Evolutionary conservation across 2,329 filamentous ascomycete species (phyloP).

Genomic region (Davidsoniella eucalypti): DNA sequence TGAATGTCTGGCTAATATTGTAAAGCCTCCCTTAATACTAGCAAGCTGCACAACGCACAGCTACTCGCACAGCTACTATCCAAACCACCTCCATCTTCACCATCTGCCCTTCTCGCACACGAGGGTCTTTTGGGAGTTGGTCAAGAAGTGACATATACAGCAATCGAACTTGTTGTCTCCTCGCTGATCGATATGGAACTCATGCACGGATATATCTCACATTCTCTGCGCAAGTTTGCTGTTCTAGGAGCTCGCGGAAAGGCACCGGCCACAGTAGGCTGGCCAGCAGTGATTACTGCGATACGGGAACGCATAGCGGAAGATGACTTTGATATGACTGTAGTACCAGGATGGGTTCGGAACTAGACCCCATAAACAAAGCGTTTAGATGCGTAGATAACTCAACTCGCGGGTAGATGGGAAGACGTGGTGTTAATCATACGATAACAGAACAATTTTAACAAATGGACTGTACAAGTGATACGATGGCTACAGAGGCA

Average conservation of each 20-base stretch:
- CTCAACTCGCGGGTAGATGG: neutral
- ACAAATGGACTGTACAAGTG: too few relatives aligned
- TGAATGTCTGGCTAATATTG: neutral
- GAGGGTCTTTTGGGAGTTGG: constrained; percentile 50
- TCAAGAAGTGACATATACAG: constrained; percentile 37
- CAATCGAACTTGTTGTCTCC: constrained; percentile 63
- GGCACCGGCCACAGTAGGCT: constrained; percentile 51
- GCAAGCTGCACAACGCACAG: constrained; percentile 7
- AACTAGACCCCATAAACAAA: neutral
- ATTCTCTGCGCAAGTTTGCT: constrained; percentile 60
- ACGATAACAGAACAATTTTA: too few relatives aligned
- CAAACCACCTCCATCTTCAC: constrained; percentile 10
- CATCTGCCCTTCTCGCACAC: constrained; percentile 34
- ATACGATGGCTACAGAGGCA: neutral
- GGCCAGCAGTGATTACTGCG: constrained; percentile 57
- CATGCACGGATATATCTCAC: constrained; percentile 69
- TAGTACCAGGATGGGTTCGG: constrained; percentile 61
- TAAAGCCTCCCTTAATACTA: constrained; percentile 9
- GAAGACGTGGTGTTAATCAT: neutral
- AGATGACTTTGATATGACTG: constrained; percentile 42
- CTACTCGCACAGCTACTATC: neutral
- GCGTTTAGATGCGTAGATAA: too few relatives aligned
- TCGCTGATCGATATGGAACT: constrained; percentile 66
- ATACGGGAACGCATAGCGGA: constrained; percentile 43
- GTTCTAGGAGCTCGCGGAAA: constrained; percentile 60